Conservation (phyloP, 257 asterid genomes). For the Hygrophila difformis region DNA sequence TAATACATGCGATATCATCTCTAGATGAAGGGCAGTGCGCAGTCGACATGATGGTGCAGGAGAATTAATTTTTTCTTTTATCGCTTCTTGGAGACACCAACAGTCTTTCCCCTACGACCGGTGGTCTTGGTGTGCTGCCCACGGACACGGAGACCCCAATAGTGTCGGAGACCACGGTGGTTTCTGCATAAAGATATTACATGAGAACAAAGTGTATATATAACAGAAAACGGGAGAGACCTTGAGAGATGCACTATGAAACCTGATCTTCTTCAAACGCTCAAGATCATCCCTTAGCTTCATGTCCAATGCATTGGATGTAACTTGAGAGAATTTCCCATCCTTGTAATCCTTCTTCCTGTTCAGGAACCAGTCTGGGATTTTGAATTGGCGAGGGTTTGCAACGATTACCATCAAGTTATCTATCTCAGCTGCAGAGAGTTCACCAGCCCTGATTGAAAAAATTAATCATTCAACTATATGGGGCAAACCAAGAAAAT, state of each 20-base stretch:
- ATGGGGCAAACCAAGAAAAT: too few species aligned
- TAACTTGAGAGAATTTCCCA: constrained; percentile 43
- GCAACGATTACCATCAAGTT: constrained; percentile 44
- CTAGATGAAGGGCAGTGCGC: too few species aligned
- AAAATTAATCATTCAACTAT: too few species aligned
- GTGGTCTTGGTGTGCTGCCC: constrained; percentile 97
- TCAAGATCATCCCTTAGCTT: constrained; percentile 59
- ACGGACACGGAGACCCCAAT: constrained; percentile 89
- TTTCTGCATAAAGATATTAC: constrained; percentile 17
- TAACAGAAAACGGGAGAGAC: not conserved
- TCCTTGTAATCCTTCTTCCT: constrained; percentile 58
- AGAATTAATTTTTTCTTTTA: too few species aligned
- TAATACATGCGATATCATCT: too few species aligned
- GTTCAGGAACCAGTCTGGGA: constrained; percentile 51
- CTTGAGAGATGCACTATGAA: not conserved
- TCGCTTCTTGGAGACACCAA: constrained; percentile 95
- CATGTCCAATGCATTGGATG: constrained; percentile 52
- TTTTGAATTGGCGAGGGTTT: constrained; percentile 48
- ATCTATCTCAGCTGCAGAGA: constrained; percentile 40
- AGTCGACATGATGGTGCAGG: too few species aligned
- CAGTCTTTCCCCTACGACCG: constrained; percentile 91
- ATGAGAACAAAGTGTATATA: not conserved
- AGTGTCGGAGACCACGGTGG: constrained; percentile 90
- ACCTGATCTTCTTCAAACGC: constrained; percentile 57
- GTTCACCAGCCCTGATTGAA: constrained; percentile 60